phyloP scores from a whole-genome alignment of 306 rosid genomes.

The Begonia fuchsioides region DNA sequence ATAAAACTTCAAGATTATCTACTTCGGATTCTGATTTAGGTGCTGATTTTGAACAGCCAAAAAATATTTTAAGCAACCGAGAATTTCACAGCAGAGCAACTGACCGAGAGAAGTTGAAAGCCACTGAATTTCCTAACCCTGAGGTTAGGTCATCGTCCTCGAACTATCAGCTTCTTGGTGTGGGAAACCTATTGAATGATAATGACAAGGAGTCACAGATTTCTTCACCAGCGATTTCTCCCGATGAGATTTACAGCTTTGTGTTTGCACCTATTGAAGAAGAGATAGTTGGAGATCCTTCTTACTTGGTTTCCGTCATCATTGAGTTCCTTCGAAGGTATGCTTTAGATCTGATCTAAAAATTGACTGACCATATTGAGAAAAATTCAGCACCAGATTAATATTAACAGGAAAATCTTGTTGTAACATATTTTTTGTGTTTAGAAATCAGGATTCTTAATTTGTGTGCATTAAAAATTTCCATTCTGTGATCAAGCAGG shows the following conservation, averaged over 20 bases:
- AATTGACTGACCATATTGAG: neutral
- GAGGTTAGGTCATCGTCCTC: slow-evolving; percentile 34
- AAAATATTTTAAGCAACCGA: slow-evolving; percentile 20
- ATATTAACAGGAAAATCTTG: neutral
- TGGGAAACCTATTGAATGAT: slow-evolving; percentile 15
- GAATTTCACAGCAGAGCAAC: slow-evolving; percentile 17
- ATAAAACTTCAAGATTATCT: slow-evolving; percentile 22
- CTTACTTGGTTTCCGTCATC: slow-evolving; percentile 74
- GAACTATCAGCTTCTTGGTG: slow-evolving; percentile 18
- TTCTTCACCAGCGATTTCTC: slow-evolving; percentile 75
- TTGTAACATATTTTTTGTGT: neutral
- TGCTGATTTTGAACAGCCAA: slow-evolving; percentile 21
- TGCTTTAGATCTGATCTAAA: slow-evolving; percentile 5
- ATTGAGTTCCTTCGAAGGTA: slow-evolving; percentile 82
- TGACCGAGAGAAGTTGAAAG: slow-evolving; percentile 20
- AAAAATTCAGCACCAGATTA: neutral
- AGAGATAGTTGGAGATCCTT: slow-evolving; percentile 86
- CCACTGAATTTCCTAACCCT: slow-evolving; percentile 24
- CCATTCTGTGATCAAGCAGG: neutral
- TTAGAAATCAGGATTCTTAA: no score
- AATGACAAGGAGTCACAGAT: slow-evolving; percentile 61
- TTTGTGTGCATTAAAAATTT: neutral
- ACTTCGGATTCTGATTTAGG: slow-evolving; percentile 53
- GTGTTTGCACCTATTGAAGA: slow-evolving; percentile 79
- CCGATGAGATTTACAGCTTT: slow-evolving; percentile 81